Evolutionary conservation across 345 rosid species (phyloP).

Genomic region (Eucalyptus erythrocorys): DNA sequence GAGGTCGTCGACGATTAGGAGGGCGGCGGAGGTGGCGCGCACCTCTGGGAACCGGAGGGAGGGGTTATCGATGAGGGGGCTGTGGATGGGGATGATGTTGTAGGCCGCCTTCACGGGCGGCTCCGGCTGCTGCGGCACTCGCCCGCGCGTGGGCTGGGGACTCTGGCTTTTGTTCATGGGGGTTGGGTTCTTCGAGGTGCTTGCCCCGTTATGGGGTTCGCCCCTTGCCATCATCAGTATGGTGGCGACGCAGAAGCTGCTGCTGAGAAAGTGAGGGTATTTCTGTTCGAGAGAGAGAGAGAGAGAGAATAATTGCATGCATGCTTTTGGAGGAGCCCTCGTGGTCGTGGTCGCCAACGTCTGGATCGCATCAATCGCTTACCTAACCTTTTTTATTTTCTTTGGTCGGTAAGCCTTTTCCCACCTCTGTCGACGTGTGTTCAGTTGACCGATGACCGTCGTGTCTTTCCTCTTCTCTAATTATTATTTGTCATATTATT

Average conservation of each 20-base stretch:
- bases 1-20: conserved; percentile 43
- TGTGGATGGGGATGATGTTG: conserved; percentile 78
- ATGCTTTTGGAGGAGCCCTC: too few relatives aligned
- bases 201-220: too few relatives aligned
- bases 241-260: not conserved
- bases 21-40: conserved; percentile 55
- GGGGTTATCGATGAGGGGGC: conserved; percentile 48
- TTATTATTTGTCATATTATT: too few relatives aligned
- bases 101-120: conserved; percentile 15
- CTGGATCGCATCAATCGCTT: not conserved
- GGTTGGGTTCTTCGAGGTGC: rapidly evolving
- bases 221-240: not conserved
- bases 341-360: too few relatives aligned
- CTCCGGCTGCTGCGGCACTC: not conserved
- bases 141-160: conserved; percentile 13
- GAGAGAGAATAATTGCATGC: not conserved
- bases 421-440: not conserved
- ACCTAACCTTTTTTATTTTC: too few relatives aligned
- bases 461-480: too few relatives aligned
- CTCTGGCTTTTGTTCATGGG: conserved; percentile 19
- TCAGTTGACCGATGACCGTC: not conserved
- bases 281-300: not conserved
- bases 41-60: conserved; percentile 67
- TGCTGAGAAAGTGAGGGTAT: not conserved
- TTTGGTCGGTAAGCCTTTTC: not conserved